phyloP scores from a whole-genome alignment of 2,329 filamentous ascomycete species.

The Myriosclerotinia duriaeana region DNA sequence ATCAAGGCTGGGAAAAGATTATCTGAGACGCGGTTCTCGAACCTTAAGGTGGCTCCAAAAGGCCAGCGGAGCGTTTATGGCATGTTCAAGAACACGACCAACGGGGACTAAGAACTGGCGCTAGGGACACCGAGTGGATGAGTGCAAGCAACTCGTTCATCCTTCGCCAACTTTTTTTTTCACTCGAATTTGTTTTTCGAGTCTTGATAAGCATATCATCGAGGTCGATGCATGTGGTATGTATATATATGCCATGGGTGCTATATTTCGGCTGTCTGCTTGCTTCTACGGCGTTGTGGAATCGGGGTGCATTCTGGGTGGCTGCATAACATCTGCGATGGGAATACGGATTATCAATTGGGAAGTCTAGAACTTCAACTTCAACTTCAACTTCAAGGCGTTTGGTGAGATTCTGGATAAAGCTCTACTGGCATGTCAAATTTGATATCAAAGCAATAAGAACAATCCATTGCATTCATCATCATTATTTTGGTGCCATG shows the following conservation, averaged over 20 bases:
- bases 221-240: constrained; percentile 24
- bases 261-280: constrained; percentile 29
- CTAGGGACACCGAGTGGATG: constrained; percentile 12
- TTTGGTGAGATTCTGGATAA: constrained; percentile 2
- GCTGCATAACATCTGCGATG: constrained; percentile 29
- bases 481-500: neutral
- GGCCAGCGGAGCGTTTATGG: constrained; percentile 65
- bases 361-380: too few species aligned
- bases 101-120: constrained; percentile 21
- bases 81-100: constrained; percentile 44
- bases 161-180: neutral
- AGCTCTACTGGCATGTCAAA: constrained; percentile 16
- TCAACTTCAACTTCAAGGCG: too few species aligned
- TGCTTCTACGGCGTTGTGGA: constrained; percentile 23
- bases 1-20: constrained; percentile 72
- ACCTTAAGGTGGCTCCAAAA: constrained; percentile 59
- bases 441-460: constrained; percentile 12
- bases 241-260: constrained; percentile 25
- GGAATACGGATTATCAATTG: neutral
- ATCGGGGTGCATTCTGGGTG: constrained; percentile 22
- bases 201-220: constrained; percentile 20
- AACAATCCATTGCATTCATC: neutral
- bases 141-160: constrained; percentile 14
- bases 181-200: constrained; percentile 5
- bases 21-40: constrained; percentile 70